Evolutionary conservation across 2,329 filamentous ascomycete genomes (phyloP), one percentile per base, ranked within the genome.

Genomic region (Chaetomiaceae sp.): DNA sequence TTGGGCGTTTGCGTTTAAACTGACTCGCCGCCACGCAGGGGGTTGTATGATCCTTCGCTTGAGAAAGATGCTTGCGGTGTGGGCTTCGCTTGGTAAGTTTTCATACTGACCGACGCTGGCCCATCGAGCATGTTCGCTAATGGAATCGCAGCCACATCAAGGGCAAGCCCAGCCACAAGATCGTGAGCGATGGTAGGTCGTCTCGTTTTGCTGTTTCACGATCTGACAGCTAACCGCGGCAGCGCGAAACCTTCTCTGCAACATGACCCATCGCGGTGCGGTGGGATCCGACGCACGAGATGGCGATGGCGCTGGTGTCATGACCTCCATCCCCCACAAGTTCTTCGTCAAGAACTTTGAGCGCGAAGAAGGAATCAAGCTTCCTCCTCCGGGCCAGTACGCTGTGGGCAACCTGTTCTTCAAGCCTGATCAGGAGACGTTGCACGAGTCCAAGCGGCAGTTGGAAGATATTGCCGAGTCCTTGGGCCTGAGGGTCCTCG

Each of bases 41-140:
- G 91, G 77, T 81, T 98, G 42, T 98, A 98, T 67, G 90, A 97
- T 72, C 93, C 93, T 54, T 82, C 84, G 67, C 81, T 94, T 56
- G 93, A 97, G 73, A 97, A 97, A 70, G 93, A 98, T 90, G 90
- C 93, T 58, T 98, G 93, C 65, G 93, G 93, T 86, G 93, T 98
- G 63, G 93, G 93, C 67, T 98, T 98, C 71, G 88, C 91, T 70
- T 95, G 91, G 88, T 94, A 76, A 74, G 56, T 35, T 3, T 45
- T n/a, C 15, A n/a, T n/a, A 19, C 35, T 10, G 6, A n/a, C n/a
- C n/a, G n/a, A n/a, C n/a, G n/a, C n/a, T n/a, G n/a, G n/a, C n/a
- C n/a, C n/a, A n/a, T n/a, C n/a, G n/a, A n/a, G n/a, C n/a, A n/a
- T n/a, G n/a, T n/a, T n/a, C n/a, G 30, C 38, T 51, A 38, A 53